Evolutionary conservation across 2,329 filamentous ascomycete genomes (phyloP).

Genomic region (Chrysosporium queenslandicum): DNA sequence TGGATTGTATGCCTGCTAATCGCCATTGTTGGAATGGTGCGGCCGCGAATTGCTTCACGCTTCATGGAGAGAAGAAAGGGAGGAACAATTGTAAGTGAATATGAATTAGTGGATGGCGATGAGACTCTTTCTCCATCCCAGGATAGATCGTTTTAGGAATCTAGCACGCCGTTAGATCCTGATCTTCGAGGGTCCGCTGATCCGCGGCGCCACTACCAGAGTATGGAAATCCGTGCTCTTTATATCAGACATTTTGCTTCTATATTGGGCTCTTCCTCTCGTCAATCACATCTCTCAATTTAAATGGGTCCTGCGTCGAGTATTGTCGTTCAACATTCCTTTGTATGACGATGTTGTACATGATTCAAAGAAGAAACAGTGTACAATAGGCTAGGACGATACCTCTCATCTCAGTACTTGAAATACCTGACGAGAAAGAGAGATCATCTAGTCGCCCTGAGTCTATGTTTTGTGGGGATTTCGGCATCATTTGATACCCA

Average conservation of each 20-base stretch:
- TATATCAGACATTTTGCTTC: not conserved
- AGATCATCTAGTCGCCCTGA: no score
- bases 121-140: not conserved
- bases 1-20: not conserved
- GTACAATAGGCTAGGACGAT: no score
- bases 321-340: no score
- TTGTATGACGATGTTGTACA: no score
- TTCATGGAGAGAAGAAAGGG: not conserved
- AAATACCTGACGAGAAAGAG: no score
- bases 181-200: not conserved
- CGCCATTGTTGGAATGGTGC: not conserved
- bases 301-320: no score
- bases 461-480: no score
- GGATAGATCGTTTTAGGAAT: not conserved
- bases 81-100: not conserved
- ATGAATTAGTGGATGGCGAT: slow-evolving; percentile 6
- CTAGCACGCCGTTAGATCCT: not conserved
- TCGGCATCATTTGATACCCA: no score
- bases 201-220: not conserved
- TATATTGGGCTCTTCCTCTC: no score
- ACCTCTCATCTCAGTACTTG: no score
- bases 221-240: not conserved
- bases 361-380: no score
- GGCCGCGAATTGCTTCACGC: not conserved
- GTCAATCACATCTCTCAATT: no score